Evolutionary conservation across 2,329 filamentous ascomycete genomes (phyloP), one percentile per base, ranked within the genome.

Genomic region (Furcasterigmium sp.): DNA sequence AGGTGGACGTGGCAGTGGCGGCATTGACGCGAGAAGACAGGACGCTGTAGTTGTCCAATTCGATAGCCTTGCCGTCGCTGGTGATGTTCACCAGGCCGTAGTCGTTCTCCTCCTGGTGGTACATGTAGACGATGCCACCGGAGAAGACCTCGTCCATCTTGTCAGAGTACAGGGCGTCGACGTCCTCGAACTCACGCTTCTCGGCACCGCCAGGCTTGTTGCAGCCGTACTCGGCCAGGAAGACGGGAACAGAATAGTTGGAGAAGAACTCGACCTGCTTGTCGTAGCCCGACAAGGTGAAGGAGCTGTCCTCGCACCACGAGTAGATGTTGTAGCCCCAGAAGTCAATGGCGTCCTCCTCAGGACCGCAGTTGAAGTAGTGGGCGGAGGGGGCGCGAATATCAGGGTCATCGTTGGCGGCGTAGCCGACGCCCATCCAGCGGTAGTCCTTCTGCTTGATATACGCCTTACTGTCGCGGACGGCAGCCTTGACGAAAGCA

Each of bases 251-350:
- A 9, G 87, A 88, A 76, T 93, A 98, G 62, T 84, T 80, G 46
- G 74, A 65, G 73, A 96, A 98, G 70, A 96, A 91, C 52, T 87
- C 67, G 54, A 90, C 90, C 63, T 91, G 86, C 44, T 82, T 76
- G 51, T 84, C 75, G 69, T 91, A 98, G 43, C 89, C 88, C 4
- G 93, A 96, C 46, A 75, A 61, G 28, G 73, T 60, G 71, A 85
- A 93, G 57, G 73, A 80, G 59, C 87, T 95, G 55, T 91, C 66
- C 54, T 91, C 93, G 64, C 93, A 98, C 93, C 93, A 98, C 42
- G 91, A 95, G 78, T 98, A 98, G 71, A 97, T 95, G 77, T 98
- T 98, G 84, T 97, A 97, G 46, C 93, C 93, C 87, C 91, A 98
- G 76, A 94, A 97, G 69, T 98, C 93, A 53, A 97, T 95, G 48